Evolutionary conservation across 768 basidiomycete species (phyloP).

Genomic region (Rhodotorula paludigena): DNA sequence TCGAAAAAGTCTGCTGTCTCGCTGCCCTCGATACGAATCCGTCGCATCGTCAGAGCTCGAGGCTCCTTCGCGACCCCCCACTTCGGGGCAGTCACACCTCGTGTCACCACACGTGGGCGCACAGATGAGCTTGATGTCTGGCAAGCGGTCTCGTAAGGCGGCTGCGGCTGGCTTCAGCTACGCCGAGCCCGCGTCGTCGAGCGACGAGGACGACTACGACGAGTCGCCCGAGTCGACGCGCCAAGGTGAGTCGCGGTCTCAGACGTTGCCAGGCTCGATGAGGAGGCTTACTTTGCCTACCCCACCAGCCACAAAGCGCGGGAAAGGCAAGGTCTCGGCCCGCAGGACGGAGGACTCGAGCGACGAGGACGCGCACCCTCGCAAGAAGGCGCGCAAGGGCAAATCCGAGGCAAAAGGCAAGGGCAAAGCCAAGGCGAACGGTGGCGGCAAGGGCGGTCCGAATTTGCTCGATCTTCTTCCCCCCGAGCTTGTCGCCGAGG

Average conservation of each 20-base stretch:
- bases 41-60: too few species aligned
- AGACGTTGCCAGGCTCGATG: fast-evolving
- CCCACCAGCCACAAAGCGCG: background rate
- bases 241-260: background rate
- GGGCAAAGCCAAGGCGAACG: background rate
- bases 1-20: too few species aligned
- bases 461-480: background rate
- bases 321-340: background rate
- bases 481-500: background rate
- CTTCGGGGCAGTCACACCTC: background rate
- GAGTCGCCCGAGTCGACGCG: background rate
- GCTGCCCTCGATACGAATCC: too few species aligned
- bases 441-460: too few species aligned
- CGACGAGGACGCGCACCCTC: background rate
- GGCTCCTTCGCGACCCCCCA: too few species aligned
- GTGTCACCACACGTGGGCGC: too few species aligned
- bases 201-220: background rate
- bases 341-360: background rate
- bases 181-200: background rate
- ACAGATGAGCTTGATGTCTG: background rate
- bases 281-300: fast-evolving
- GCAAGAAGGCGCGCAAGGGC: background rate
- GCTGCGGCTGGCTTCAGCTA: background rate
- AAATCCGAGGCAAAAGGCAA: too few species aligned
- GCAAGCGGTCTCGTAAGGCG: background rate